Base-by-base conservation (phyloP, 257 asterid species). In the Penstemon davidsonii region DNA sequence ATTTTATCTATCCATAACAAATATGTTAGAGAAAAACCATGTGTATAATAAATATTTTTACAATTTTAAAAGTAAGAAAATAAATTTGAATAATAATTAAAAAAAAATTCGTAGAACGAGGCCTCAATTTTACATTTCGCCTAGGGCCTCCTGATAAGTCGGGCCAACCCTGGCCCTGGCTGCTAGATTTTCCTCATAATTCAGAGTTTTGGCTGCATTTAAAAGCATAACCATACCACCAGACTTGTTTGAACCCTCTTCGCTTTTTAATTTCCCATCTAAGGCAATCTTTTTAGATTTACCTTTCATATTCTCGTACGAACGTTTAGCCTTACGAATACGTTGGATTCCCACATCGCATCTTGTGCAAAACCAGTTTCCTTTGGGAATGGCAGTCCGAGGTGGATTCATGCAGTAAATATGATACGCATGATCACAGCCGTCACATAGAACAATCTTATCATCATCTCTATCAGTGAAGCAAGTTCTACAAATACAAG, bases 151-250 rank as follows among this genome's bases (percentile, higher is more conserved):
- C 2, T 70, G 33, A 25, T 25, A 25, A 25, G 33, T 25, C 33
- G 33, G 33, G 33, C 33, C 33, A 2, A 25, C 33, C 33, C 33
- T 25, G 33, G 68, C 79, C 75, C 71, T 67, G 41, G 84, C 81
- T 47, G 75, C 83, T 63, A 78, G 50, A 68, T 76, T 81, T 66
- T 86, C 96, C 69, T 87, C 92, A 33, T 67, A 73, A 76, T 87
- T 89, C 62, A 92, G 82, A 69, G 95, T 84, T 76, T 75, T 79
- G 55, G 92, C 96, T 55, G 98, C 98, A 71, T 77, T 83, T 44
- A 89, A 73, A 76, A 92, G 96, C 98, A 89, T 86, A 67, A 89
- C 96, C 78, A 89, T 83, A 8, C 91, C 96, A 51, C 95, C 98
- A 38, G 96, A 73, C 68, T 81, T 84, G 63, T 78, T 70, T 33